Evolutionary conservation across 1,284 basidiomycete genomes (phyloP), one percentile per base, ranked within the genome.

Genomic region (Blastosporella zonata): DNA sequence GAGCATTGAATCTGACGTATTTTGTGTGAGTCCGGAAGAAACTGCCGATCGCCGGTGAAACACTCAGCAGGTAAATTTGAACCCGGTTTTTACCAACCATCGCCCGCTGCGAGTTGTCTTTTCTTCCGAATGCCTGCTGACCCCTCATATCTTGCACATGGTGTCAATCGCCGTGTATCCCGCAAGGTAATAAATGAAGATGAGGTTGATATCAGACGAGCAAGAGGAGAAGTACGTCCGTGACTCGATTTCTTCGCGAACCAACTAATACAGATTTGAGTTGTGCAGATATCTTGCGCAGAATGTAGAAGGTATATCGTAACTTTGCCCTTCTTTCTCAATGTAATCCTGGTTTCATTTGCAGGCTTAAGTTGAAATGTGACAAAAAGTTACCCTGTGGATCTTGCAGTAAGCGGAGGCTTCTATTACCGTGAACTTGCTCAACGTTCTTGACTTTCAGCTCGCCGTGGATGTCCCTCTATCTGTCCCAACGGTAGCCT

Each of bases 281-380:
- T 44, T 31, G 18, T 21, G 21, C 34, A 73, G 68, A 75, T 80
- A 44, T 79, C 78, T 10, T 80, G 78, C 53, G 79, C 79, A 43
- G 78, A 80, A 59, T 80, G 78, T 59, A 65, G 79, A 64, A 67
- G 78, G 72, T 67, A 56, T 46, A 57, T 5, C 34, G 12, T 18
- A 17, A 49, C 20, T 22, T 7, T 49, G 10, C 9, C 18, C 37
- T 22, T 15, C 15, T 34, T 3, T 28, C 33, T 2, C 15, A 25
- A 6, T 17, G 22, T 1, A 9, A 20, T 8, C 23, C 9, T 31
- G 17, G 45, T 23, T 34, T 46, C 36, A 36, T 43, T n/a, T 28
- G 2, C 27, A 83, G 82, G 40, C 66, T 87, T 49, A 86, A 86
- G 61, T 71, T 87, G 18, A 86, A 82, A 62, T 86, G 84, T 55